Evolutionary conservation across 345 rosid genomes (phyloP), one percentile per base, ranked within the genome.

Genomic region (Lepidium didymum): DNA sequence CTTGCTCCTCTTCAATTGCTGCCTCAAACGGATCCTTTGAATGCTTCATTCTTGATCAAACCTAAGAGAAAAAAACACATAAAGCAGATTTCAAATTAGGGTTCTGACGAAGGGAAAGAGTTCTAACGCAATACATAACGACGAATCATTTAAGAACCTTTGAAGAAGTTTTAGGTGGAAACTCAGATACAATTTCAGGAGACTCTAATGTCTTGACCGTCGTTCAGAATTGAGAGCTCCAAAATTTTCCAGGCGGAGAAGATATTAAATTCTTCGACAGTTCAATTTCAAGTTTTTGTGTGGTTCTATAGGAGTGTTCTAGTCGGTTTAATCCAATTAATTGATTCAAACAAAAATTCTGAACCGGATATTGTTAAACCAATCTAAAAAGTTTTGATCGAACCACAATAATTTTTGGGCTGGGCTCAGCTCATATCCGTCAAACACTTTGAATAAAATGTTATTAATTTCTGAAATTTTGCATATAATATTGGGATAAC

Each of bases 1-100:
- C 91, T 42, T 83, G 87, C 54, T 85, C 89, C 80, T 89, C 97
- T 68, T 89, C 96, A 64, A 79, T 80, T 3, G 97, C 97, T 6
- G 91, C 96, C 72, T 95, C 96, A 62, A 95, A 91, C 0, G 96
- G 97, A 72, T 89, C 99, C 80, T 89, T 91, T 0, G 90, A 86
- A 42, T 89, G 89, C 68, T 89, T 91, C 96, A 89, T 94, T 51
- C 4, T 14, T 19, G 6, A 5, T 41, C 3, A 67, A 59, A 52
- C 62, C 70, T 72, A 72, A 51, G 18, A 13, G 31, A 19, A 12
- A 33, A 33, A 25, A 46, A 31, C 60, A 40, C 49, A 49, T 14
- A 1, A 71, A 34, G 15, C 49, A 34, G 19, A 42, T 40, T 42
- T 60, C 0, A 25, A 57, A 31, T 56, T 64, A 72, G 37, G 35